Conservation (phyloP, 176 grass and related monocot species). For the Panicum miliaceum region DNA sequence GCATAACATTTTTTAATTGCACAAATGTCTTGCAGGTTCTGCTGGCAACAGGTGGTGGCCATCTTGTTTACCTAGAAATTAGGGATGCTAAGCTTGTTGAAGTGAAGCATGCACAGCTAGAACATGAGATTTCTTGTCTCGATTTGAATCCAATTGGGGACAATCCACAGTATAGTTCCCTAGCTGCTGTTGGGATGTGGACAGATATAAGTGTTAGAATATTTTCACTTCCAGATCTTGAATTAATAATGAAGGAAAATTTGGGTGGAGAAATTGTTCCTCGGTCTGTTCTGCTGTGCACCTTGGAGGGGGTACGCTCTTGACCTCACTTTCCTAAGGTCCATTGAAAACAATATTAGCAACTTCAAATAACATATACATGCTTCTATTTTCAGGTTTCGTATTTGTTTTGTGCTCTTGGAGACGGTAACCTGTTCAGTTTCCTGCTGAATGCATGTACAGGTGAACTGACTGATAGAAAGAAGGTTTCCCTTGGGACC, state of each 20-base stretch:
- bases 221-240: slow-evolving; percentile 91
- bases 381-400: slow-evolving; percentile 67
- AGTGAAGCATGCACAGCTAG: slow-evolving; percentile 85
- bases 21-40: slow-evolving; percentile 68
- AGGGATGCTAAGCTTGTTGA: slow-evolving; percentile 73
- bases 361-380: slow-evolving; percentile 30
- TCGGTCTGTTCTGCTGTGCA: slow-evolving; percentile 91
- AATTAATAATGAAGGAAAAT: slow-evolving; percentile 81
- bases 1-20: slow-evolving; percentile 1
- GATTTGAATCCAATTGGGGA: slow-evolving; percentile 84
- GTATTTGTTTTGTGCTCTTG: slow-evolving; percentile 95
- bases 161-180: slow-evolving; percentile 67
- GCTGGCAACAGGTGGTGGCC: slow-evolving; percentile 88
- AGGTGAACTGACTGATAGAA: slow-evolving; percentile 78
- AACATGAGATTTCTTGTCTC: slow-evolving; percentile 94
- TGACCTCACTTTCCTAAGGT: slow-evolving; percentile 21
- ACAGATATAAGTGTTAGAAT: slow-evolving; percentile 98
- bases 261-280: slow-evolving; percentile 97
- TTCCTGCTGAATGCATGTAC: slow-evolving; percentile 75
- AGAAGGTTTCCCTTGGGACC: slow-evolving; percentile 94
- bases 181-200: slow-evolving; percentile 98
- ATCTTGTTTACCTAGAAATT: slow-evolving; percentile 99
- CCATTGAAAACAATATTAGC: slow-evolving; percentile 6
- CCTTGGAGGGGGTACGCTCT: slow-evolving; percentile 89
- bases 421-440: slow-evolving; percentile 92